phyloP scores from a whole-genome alignment of 345 rosid genomes.

The Barbarea vulgaris region DNA sequence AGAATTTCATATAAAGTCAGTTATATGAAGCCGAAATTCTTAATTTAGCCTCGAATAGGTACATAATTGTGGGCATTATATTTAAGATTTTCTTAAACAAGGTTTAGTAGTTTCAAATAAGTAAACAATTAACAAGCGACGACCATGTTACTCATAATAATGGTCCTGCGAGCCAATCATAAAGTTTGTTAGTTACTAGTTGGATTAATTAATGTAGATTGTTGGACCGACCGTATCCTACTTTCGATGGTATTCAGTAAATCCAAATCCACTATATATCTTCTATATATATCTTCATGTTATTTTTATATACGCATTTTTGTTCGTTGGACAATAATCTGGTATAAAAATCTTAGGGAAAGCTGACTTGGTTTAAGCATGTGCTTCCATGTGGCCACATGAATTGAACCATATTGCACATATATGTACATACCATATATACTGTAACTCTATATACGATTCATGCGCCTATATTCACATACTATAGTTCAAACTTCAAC shows the following conservation, averaged over 20 bases:
- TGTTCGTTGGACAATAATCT: slow-evolving; percentile 24
- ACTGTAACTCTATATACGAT: neutral
- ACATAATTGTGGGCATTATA: slow-evolving; percentile 8
- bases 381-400: slow-evolving; percentile 47
- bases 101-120: slow-evolving; percentile 31
- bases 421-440: slow-evolving; percentile 5
- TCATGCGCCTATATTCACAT: slow-evolving; percentile 6
- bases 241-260: slow-evolving; percentile 24
- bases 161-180: slow-evolving; percentile 37
- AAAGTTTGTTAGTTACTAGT: slow-evolving; percentile 41
- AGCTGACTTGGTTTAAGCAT: slow-evolving; percentile 27
- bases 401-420: slow-evolving; percentile 33
- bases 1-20: neutral
- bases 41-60: neutral
- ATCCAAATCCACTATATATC: slow-evolving; percentile 14
- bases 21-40: neutral
- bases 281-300: neutral
- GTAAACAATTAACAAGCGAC: slow-evolving; percentile 21
- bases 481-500: slow-evolving; percentile 9
- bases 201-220: slow-evolving; percentile 37
- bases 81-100: neutral
- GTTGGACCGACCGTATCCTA: slow-evolving; percentile 41
- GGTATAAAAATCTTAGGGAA: slow-evolving; percentile 30
- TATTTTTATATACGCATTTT: slow-evolving; percentile 8
- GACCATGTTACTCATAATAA: slow-evolving; percentile 45